These are phyloP conservation scores for Quercus phellos DNA, from an alignment of 331 rosid species.

Conservation along the genomic window DNA sequence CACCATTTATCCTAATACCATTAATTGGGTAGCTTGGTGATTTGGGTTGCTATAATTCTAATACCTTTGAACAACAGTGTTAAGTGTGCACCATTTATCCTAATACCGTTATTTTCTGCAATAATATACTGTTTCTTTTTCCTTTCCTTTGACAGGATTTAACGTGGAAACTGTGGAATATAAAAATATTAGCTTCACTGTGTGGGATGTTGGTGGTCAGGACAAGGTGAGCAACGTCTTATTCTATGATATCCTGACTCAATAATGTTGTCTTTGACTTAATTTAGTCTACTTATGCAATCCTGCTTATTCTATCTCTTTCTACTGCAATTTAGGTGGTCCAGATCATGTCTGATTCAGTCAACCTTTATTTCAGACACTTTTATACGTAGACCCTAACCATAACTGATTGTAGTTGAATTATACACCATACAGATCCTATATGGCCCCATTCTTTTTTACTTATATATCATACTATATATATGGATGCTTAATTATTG, in stretches of 20 bases:
- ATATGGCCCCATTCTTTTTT: too few relatives aligned
- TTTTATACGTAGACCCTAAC: too few relatives aligned
- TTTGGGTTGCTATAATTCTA: neutral
- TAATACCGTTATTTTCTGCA: neutral
- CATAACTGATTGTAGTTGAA: too few relatives aligned
- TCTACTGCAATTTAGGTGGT: too few relatives aligned
- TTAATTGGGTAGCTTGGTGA: neutral
- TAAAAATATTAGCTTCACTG: conserved; percentile 69
- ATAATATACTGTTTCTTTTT: neutral
- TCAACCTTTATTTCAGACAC: too few relatives aligned
- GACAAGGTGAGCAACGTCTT: conserved; percentile 41
- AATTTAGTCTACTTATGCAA: neutral
- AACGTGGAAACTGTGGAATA: conserved; percentile 72
- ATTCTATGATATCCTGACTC: neutral
- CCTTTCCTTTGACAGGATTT: conserved; percentile 40
- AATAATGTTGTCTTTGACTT: neutral
- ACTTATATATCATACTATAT: too few relatives aligned
- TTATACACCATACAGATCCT: too few relatives aligned
- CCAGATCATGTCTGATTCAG: too few relatives aligned
- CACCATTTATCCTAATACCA: neutral
- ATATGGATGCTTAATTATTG: too few relatives aligned
- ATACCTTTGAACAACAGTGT: neutral
- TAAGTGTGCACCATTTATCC: neutral
- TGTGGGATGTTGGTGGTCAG: conserved; percentile 81
- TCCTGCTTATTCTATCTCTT: neutral